Evolutionary conservation across 306 rosid species (phyloP).

Genomic region (Glycine tomentella): DNA sequence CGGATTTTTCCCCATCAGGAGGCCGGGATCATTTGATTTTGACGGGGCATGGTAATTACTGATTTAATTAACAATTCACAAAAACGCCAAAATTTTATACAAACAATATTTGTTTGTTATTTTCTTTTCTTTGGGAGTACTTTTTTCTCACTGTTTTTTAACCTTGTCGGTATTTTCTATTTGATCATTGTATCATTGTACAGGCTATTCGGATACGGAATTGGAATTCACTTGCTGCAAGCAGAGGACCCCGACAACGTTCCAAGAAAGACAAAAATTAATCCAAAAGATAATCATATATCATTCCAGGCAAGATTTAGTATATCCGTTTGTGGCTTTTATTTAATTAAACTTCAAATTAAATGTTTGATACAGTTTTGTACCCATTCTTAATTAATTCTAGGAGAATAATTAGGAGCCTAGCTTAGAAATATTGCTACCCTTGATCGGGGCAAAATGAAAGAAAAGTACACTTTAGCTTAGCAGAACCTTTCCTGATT

Average conservation of each 20-base stretch:
- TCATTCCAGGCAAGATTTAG: conserved; percentile 75
- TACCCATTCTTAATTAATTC: no score
- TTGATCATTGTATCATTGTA: neutral
- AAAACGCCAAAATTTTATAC: no score
- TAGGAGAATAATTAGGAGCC: no score
- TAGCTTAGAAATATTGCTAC: no score
- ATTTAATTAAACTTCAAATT: neutral
- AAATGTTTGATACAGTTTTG: neutral
- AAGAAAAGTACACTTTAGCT: no score
- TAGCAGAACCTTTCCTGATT: no score
- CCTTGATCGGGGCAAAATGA: no score
- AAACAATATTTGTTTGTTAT: no score
- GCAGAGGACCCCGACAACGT: conserved; percentile 62
- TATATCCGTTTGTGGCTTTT: neutral
- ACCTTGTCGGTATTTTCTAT: neutral
- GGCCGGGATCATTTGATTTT: conserved; percentile 91
- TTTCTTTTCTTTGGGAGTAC: no score
- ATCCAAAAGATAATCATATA: conserved; percentile 93
- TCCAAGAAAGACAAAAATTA: conserved; percentile 69
- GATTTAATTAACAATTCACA: neutral
- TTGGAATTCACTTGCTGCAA: conserved; percentile 87
- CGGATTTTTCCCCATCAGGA: conserved; percentile 81
- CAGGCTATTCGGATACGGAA: conserved; percentile 89
- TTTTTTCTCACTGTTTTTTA: neutral
- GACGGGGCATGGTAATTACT: conserved; percentile 81